phyloP scores from a whole-genome alignment of 2,329 filamentous ascomycete species.

The Aspergillus calidoustus region DNA sequence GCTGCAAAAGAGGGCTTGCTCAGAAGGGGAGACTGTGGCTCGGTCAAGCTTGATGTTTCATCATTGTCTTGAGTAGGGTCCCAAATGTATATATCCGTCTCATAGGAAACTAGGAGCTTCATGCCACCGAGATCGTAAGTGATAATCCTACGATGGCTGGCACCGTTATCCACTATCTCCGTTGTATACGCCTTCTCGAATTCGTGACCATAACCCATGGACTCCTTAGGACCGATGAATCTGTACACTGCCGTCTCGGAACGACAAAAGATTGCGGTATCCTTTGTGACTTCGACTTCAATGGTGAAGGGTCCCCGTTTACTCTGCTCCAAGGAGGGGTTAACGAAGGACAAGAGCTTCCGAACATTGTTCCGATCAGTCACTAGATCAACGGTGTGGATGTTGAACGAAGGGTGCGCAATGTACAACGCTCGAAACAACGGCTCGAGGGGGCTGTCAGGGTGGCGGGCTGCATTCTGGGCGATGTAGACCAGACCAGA shows the following conservation, averaged over 20 bases:
- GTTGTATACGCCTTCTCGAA: conserved; percentile 53
- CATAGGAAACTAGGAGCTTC: conserved; percentile 32
- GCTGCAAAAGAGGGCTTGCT: conserved; percentile 18
- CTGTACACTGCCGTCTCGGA: conserved; percentile 34
- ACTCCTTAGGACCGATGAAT: conserved; percentile 41
- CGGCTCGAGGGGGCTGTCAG: conserved; percentile 4
- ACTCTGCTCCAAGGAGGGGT: conserved; percentile 30
- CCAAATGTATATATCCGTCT: conserved; percentile 50
- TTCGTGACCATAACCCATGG: conserved; percentile 51
- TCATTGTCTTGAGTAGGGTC: neutral
- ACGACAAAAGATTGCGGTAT: conserved; percentile 48
- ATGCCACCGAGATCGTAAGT: conserved; percentile 50
- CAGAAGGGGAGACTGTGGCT: conserved; percentile 28
- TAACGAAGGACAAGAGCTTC: conserved; percentile 53
- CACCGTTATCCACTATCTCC: conserved; percentile 39
- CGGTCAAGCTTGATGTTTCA: conserved; percentile 25
- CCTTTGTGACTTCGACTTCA: conserved; percentile 42
- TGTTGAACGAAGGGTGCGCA: neutral
- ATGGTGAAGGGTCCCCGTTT: conserved; percentile 47
- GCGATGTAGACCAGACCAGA: conserved; percentile 1
- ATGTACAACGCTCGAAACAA: conserved; percentile 5
- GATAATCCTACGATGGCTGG: conserved; percentile 53
- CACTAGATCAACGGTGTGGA: conserved; percentile 44
- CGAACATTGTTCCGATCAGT: conserved; percentile 56
- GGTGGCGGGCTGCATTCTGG: conserved; percentile 7